Evolutionary conservation across 176 grass and related monocot genomes (phyloP), one percentile per base, ranked within the genome.

Genomic region (Bothriochloa decipiens): DNA sequence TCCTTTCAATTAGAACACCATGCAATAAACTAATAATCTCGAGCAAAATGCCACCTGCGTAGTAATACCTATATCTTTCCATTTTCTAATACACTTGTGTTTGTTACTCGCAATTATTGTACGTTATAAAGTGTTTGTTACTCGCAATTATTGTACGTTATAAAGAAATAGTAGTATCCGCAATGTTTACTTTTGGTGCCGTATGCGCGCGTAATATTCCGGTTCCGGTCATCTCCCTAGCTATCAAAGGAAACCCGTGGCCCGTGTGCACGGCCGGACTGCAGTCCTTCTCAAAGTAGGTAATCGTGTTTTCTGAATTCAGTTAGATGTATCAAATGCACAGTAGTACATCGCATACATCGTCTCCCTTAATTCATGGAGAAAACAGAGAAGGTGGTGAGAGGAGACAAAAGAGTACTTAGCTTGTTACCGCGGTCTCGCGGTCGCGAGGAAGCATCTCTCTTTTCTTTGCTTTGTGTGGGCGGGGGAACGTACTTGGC

Each of bases 401-500:
- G 20, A 20, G 7, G 7, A 72, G 11, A 45, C 23, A 73, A 73
- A 41, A 16, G 42, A 17, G n/a, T 15, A 64, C 61, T 27, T 65
- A 4, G 14, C 55, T n/a, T 61, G 57, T 61, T 61, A 20, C 55
- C 55, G 7, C 18, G 68, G 60, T 6, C 23, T 27, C n/a, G 8
- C 11, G 50, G 18, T 70, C 40, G 68, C 37, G 7, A 22, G 20
- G 37, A 42, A 70, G 20, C 10, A 70, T 42, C 23, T 35, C 15
- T 22, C 15, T 10, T 68, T 20, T 37, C 7, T 36, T 8, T 20
- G 32, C 18, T 70, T 20, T 18, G 69, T 40, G 39, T 45, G 6
- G 41, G 70, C 70, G 70, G 70, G 23, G 70, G 25, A 49, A 46
- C 39, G 42, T 73, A 73, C 70, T 49, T 25, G 23, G 70, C 23